These are phyloP conservation scores for Pseudocercospora musae DNA, from an alignment of 2,329 filamentous ascomycete species.

Conservation along the genomic window DNA sequence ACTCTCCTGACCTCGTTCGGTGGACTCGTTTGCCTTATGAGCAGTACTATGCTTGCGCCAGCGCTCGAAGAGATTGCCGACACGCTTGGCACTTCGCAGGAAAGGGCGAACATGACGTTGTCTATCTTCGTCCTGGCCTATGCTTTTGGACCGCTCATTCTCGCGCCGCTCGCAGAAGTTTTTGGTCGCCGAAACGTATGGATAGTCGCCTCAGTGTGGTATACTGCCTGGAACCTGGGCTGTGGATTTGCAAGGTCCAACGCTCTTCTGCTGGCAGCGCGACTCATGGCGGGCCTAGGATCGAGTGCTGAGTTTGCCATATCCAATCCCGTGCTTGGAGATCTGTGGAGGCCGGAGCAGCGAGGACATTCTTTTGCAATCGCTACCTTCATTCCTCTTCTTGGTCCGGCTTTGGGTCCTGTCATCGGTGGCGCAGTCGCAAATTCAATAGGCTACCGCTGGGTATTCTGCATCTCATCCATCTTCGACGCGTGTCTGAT, in stretches of 20 bases:
- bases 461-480: slow-evolving; percentile 44
- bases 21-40: slow-evolving; percentile 19
- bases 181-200: slow-evolving; percentile 44
- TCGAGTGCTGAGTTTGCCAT: slow-evolving; percentile 47
- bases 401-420: slow-evolving; percentile 27
- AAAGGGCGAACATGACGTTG: slow-evolving; percentile 26
- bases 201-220: slow-evolving; percentile 36
- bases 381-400: slow-evolving; percentile 19
- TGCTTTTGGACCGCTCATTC: slow-evolving; percentile 45
- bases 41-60: slow-evolving; percentile 26
- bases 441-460: slow-evolving; percentile 41
- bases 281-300: slow-evolving; percentile 50
- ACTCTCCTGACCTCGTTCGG: slow-evolving; percentile 17
- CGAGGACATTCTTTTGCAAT: slow-evolving; percentile 43
- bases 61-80: slow-evolving; percentile 11
- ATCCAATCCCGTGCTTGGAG: slow-evolving; percentile 33
- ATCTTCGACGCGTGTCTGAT: slow-evolving; percentile 36
- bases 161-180: slow-evolving; percentile 49
- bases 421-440: slow-evolving; percentile 37
- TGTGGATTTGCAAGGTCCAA: slow-evolving; percentile 45
- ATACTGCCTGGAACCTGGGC: slow-evolving; percentile 50
- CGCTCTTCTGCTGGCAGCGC: slow-evolving; percentile 42
- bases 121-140: slow-evolving; percentile 46
- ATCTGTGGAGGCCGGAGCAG: slow-evolving; percentile 45
- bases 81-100: slow-evolving; percentile 16